phyloP scores from a whole-genome alignment of 2,329 filamentous ascomycete species.

The Monilinia laxa region DNA sequence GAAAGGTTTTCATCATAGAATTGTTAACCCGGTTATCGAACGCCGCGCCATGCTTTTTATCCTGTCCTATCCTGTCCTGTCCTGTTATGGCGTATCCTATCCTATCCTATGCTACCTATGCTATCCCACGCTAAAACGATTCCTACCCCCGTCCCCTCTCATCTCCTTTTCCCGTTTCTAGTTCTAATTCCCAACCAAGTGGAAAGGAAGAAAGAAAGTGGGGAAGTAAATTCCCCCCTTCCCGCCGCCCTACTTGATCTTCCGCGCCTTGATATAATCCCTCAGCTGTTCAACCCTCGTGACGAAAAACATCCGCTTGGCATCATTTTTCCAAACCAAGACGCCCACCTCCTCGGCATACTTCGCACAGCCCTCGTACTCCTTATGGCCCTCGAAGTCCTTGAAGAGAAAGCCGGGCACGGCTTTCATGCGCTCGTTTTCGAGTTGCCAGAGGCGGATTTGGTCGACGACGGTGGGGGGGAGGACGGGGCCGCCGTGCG shows the following conservation, averaged over 20 bases:
- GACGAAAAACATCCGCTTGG: conserved; percentile 83
- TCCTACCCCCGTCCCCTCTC: not conserved
- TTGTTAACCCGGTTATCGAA: not conserved
- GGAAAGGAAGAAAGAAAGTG: too few relatives aligned
- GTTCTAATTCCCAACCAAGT: too few relatives aligned
- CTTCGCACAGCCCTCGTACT: conserved; percentile 68
- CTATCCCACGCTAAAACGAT: not conserved
- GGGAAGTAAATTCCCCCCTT: too few relatives aligned
- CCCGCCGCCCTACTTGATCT: conserved; percentile 43
- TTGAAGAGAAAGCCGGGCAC: conserved; percentile 83
- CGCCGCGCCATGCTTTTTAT: conserved; percentile 19
- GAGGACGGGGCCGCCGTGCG: conserved; percentile 60
- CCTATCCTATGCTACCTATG: not conserved
- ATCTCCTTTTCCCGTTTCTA: too few relatives aligned
- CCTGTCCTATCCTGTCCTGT: not conserved
- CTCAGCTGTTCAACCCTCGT: conserved; percentile 86
- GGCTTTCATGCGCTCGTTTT: conserved; percentile 89
- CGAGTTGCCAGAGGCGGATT: conserved; percentile 95
- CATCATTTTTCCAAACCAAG: conserved; percentile 80
- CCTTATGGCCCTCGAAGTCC: conserved; percentile 72
- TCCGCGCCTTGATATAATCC: conserved; percentile 70
- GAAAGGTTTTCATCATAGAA: too few relatives aligned
- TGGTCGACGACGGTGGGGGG: conserved; percentile 97
- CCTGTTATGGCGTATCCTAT: too few relatives aligned
- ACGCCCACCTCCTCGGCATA: conserved; percentile 93